Percentiles rank a stretch among this genome's conserved stretches.
These are phyloP conservation scores for Lepidium aucheri DNA, from an alignment of 345 rosid genomes.

Conservation along the genomic window DNA sequence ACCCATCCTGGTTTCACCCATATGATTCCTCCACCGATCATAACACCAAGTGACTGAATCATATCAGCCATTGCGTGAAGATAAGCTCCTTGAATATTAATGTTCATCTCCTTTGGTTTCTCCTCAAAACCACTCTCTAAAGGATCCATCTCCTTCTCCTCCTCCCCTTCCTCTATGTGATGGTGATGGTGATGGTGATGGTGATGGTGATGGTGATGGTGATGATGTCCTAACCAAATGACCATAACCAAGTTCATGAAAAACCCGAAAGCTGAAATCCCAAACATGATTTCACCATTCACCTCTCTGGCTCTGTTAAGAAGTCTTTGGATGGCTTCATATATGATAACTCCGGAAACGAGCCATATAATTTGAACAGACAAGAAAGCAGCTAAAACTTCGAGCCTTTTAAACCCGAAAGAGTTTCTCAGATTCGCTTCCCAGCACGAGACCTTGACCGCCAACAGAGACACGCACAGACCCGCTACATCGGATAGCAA, in stretches of 20 bases:
- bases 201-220: conserved; percentile 15
- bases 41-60: conserved; percentile 71
- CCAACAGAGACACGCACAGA: conserved; percentile 53
- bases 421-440: conserved; percentile 53
- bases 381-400: conserved; percentile 72
- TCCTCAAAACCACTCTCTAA: conserved; percentile 23
- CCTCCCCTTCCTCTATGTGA: conserved; percentile 4
- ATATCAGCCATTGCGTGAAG: conserved; percentile 66
- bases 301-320: conserved; percentile 39
- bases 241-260: conserved; percentile 57
- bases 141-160: conserved; percentile 31
- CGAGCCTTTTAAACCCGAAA: conserved; percentile 62
- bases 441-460: conserved; percentile 85
- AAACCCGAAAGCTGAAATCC: conserved; percentile 67
- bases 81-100: conserved; percentile 81
- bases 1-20: conserved; percentile 62
- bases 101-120: conserved; percentile 37
- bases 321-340: conserved; percentile 60
- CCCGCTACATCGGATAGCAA: conserved; percentile 68
- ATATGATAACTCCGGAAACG: conserved; percentile 49
- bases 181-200: conserved; percentile 20
- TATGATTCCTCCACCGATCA: conserved; percentile 66
- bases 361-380: conserved; percentile 84
- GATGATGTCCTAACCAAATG: conserved; percentile 61
- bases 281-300: conserved; percentile 66